Evolutionary conservation across 495 filamentous ascomycete species (phyloP).

Genomic region (Aspergillus ellipticus): DNA sequence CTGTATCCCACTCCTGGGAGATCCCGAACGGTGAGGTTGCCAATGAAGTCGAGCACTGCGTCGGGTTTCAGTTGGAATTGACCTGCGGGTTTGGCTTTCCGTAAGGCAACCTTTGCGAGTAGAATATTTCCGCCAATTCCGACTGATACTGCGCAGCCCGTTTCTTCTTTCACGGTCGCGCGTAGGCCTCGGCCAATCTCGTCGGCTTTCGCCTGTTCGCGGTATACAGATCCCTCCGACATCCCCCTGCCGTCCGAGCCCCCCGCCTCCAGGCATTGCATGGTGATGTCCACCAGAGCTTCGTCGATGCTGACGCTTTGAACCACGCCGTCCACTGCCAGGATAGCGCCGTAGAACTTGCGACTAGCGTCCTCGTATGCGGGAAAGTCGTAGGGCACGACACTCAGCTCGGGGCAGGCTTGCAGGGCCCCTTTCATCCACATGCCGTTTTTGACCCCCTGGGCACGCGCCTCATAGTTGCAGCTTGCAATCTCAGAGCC

Average conservation of each 20-base stretch:
- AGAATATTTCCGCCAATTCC: constrained; percentile 91
- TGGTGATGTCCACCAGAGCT: constrained; percentile 76
- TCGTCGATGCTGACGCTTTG: constrained; percentile 98
- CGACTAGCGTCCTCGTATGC: constrained; percentile 90
- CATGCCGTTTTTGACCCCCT: constrained; percentile 94
- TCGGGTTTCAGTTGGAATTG: constrained; percentile 84
- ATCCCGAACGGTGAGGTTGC: constrained; percentile 67
- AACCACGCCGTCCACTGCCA: constrained; percentile 74
- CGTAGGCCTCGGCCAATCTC: constrained; percentile 67
- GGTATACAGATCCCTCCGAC: constrained; percentile 68
- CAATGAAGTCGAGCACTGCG: constrained; percentile 71
- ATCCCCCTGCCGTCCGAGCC: constrained; percentile 66
- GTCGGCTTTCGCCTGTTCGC: constrained; percentile 78
- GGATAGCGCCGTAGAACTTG: constrained; percentile 78
- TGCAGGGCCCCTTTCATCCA: constrained; percentile 92
- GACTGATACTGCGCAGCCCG: constrained; percentile 86
- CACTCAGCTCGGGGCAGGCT: constrained; percentile 77
- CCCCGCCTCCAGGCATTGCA: constrained; percentile 59
- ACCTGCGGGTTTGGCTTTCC: constrained; percentile 92
- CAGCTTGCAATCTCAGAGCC: constrained; percentile 96
- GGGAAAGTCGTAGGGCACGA: constrained; percentile 89
- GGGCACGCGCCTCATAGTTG: constrained; percentile 85
- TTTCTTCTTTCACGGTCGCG: constrained; percentile 63
- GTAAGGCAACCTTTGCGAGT: constrained; percentile 81
- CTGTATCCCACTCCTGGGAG: constrained; percentile 88